Evolutionary conservation across 306 rosid species (phyloP).

Genomic region (Sechiopsis laciniata): DNA sequence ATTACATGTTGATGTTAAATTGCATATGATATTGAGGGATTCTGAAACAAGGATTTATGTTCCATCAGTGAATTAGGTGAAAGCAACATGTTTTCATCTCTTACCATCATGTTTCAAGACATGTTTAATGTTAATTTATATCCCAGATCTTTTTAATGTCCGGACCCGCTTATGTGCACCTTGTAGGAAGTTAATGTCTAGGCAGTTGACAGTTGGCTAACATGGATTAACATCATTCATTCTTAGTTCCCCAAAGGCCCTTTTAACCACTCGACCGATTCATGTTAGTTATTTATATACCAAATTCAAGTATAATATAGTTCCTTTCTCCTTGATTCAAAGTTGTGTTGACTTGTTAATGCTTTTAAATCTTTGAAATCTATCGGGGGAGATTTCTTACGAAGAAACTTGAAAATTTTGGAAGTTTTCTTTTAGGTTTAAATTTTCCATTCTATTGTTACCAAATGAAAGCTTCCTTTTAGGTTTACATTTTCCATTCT

Average conservation of each 20-base stretch:
- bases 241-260: no score
- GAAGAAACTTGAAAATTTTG: neutral
- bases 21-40: neutral
- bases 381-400: neutral
- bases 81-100: neutral
- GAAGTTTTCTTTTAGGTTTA: neutral
- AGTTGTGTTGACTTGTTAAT: neutral
- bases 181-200: no score
- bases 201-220: no score
- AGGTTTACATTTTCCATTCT: neutral
- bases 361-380: neutral
- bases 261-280: no score
- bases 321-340: neutral
- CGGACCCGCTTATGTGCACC: no score
- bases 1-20: neutral
- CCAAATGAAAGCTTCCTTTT: neutral
- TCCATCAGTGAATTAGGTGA: conserved; percentile 13
- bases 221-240: no score
- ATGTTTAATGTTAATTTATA: conserved; percentile 7
- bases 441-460: neutral
- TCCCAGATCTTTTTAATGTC: no score
- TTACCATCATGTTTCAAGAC: neutral
- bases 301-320: neutral
- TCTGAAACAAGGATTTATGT: neutral
- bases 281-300: neutral